A percentile compares a stretch with the other conserved stretches of the same genome.
phyloP scores from a whole-genome alignment of 1,284 basidiomycete species.

The Fomitopsis schrenkii region DNA sequence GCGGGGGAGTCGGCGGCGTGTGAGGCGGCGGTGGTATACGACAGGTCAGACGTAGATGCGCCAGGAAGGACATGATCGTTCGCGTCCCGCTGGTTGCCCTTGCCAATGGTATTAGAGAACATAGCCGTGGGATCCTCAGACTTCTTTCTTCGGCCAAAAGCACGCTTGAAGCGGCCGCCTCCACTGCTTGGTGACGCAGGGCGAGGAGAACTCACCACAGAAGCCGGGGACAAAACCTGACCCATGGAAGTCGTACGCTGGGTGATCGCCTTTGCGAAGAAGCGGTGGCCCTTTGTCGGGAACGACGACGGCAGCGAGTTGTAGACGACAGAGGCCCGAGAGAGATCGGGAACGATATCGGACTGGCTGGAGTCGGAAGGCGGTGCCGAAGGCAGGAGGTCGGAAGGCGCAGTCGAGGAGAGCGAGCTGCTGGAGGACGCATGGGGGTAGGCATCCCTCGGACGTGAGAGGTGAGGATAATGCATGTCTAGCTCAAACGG shows the following conservation, averaged over 20 bases:
- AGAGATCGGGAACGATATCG: constrained; percentile 41
- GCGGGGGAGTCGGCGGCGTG: constrained; percentile 4
- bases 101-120: constrained; percentile 18
- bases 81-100: constrained; percentile 30
- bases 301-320: constrained; percentile 18
- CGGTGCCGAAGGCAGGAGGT: constrained; percentile 31
- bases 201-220: constrained; percentile 13
- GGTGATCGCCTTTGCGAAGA: constrained; percentile 25
- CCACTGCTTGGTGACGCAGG: constrained; percentile 34
- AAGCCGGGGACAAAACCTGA: constrained; percentile 20
- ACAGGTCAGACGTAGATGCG: constrained; percentile 16
- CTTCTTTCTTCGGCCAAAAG: constrained; percentile 59
- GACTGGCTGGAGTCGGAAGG: constrained; percentile 35
- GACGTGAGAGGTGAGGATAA: constrained; percentile 14
- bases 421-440: constrained; percentile 36
- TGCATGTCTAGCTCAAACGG: constrained; percentile 3
- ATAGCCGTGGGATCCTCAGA: constrained; percentile 40
- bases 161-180: constrained; percentile 57
- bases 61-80: constrained; percentile 9
- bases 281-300: constrained; percentile 25
- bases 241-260: constrained; percentile 22
- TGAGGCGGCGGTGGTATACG: constrained; percentile 7
- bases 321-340: constrained; percentile 27
- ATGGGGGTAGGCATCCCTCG: constrained; percentile 29
- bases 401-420: constrained; percentile 32